Evolutionary conservation across 305 asterid species (phyloP), one percentile per base, ranked within the genome.

Genomic region (Nicotiana rustica): DNA sequence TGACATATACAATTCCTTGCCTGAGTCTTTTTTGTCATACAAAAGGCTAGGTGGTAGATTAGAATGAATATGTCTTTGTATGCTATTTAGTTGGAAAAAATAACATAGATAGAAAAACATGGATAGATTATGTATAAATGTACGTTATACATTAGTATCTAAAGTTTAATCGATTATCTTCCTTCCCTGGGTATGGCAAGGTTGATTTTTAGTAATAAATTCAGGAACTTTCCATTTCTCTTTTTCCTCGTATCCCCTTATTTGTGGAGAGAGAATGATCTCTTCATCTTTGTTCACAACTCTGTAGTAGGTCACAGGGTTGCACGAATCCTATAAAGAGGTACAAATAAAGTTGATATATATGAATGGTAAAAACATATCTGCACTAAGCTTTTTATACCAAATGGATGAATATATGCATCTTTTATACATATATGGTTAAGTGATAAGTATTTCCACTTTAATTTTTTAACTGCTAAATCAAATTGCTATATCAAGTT

Each of bases 251-350:
- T 0, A 5, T 70, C 3, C 35, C 10, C 25, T 36, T 36, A 17
- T 68, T 68, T 68, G 31, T 68, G 76, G 76, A n/a, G 1, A 36
- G 76, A 5, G 55, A 68, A 68, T 14, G 76, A n/a, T 36, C 10
- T 36, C 55, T n/a, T 36, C 15, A 35, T 36, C 55, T 3, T 33
- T 9, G 55, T 68, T 68, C 76, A 67, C 55, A 33, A 33, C 35
- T 33, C 35, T 33, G 35, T 33, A 33, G 35, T 33, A 33, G 4
- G 35, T 33, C 35, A 33, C 35, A 33, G 35, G 35, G 35, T 33
- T 33, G 35, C 35, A 33, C 35, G 35, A 36, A 36, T 36, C 7
- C 6, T 36, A 36, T 36, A 14, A 55, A 55, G 60, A 55, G 60
- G 60, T 5, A 13, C 6, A 14, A 13, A 55, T 55, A 55, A 55